These are phyloP conservation scores for Zhuliangozyma blackwelliae DNA, from an alignment of 1,139 yeast species.

Conservation along the genomic window DNA sequence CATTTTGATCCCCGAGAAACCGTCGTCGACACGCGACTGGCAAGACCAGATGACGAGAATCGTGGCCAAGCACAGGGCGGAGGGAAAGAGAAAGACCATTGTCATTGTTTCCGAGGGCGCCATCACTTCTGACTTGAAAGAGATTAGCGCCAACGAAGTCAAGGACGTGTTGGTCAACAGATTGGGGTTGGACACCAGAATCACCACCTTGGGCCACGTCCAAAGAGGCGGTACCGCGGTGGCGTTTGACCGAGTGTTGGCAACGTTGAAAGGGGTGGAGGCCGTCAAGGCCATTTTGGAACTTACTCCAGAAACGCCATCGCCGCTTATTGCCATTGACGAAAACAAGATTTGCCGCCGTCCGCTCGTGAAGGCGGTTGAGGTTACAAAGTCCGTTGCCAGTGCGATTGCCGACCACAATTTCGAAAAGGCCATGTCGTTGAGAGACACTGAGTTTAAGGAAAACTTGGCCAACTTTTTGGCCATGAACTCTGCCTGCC, in stretches of 20 bases:
- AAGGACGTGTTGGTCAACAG: conserved; percentile 61
- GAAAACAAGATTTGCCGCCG: conserved; percentile 69
- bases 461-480: conserved; percentile 64
- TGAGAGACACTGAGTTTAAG: conserved; percentile 68
- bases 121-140: conserved; percentile 58
- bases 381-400: conserved; percentile 67
- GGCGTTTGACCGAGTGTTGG: conserved; percentile 70
- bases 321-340: conserved; percentile 70
- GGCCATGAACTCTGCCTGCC: conserved; percentile 55
- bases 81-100: conserved; percentile 74
- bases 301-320: conserved; percentile 64
- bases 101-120: conserved; percentile 88
- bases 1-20: conserved; percentile 77
- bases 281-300: conserved; percentile 76
- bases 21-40: conserved; percentile 60
- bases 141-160: conserved; percentile 63
- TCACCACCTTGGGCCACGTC: conserved; percentile 78
- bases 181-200: conserved; percentile 71
- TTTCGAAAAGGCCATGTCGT: conserved; percentile 60
- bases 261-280: conserved; percentile 79
- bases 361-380: conserved; percentile 71
- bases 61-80: conserved; percentile 59
- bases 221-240: conserved; percentile 88
- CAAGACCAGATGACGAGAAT: conserved; percentile 62
- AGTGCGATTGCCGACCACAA: conserved; percentile 55